Evolutionary conservation across 2,329 filamentous ascomycete species (phyloP), one percentile per base, ranked within the genome.

Genomic region (Aspergillus jensenii): DNA sequence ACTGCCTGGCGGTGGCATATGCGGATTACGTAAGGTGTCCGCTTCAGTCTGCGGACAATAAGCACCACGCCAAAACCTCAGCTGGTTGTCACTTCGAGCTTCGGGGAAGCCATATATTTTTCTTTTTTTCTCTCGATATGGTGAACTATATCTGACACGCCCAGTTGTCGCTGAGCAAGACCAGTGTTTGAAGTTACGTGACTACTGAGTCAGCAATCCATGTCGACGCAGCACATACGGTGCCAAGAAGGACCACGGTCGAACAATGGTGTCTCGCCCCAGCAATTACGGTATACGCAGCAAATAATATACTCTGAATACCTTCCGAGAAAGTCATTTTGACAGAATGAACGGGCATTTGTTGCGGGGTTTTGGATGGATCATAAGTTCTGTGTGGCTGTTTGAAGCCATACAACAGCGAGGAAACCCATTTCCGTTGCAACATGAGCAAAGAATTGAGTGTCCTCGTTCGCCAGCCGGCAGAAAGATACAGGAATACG

Each of bases 1-100:
- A 58, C 59, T 62, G 59, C 57, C 59, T 62, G 59, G 56, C 60
- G 52, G 60, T 60, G 53, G 57, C 45, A 47, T 47, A 25, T 46
- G 48, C 14, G 35, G 58, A 56, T 65, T 65, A 65, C 51, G 56
- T 65, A 65, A 64, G 52, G 39, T n/a, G 45, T 8, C 21, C 19
- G 49, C 17, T 39, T 44, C 9, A 19, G 15, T 14, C 11, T 17
- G 23, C 23, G 12, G 11, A 44, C 3, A 21, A 21, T 11, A 44
- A 11, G 41, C 21, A 44, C 43, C 6, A 15, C 12, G 4, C 12
- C 43, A 25, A 27, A 37, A 14, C 43, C 14, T n/a, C 43, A 15
- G 6, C 43, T 6, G n/a, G 3, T 12, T 25, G 17, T 19, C 23
- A 45, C 43, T 45, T 27, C 41, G 9, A 44, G 35, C 35, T 37